phyloP scores from a whole-genome alignment of 2,329 filamentous ascomycete species.

The Aspergillus sp. region DNA sequence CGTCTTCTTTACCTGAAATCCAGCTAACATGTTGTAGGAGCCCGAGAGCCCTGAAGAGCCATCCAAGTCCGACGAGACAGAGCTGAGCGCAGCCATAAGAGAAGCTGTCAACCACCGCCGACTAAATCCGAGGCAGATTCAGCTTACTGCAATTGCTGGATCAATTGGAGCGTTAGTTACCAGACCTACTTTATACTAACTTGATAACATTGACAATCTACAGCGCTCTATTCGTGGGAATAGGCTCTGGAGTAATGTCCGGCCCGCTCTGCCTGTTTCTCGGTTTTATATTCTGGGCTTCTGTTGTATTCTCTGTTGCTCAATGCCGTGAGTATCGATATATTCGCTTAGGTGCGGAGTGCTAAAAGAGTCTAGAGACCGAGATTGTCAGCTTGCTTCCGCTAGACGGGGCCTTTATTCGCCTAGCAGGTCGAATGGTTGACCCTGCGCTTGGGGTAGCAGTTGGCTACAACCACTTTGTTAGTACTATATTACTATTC shows the following conservation, averaged over 20 bases:
- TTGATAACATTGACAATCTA: neutral
- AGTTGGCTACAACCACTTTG: slow-evolving; percentile 5
- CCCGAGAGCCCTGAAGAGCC: neutral
- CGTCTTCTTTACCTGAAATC: neutral
- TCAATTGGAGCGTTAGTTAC: neutral
- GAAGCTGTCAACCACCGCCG: neutral
- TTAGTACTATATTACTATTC: neutral
- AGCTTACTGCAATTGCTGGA: slow-evolving; percentile 3
- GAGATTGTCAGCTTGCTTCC: slow-evolving; percentile 4
- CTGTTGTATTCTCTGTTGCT: slow-evolving; percentile 1
- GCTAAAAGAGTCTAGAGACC: neutral
- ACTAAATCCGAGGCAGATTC: slow-evolving; percentile 1
- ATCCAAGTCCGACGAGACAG: neutral
- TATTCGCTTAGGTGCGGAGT: neutral
- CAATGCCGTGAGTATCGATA: neutral
- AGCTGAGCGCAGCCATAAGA: neutral
- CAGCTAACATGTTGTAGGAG: neutral
- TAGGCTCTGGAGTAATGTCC: slow-evolving; percentile 4
- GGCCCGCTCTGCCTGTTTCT: slow-evolving; percentile 1
- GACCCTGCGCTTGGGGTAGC: slow-evolving; percentile 2
- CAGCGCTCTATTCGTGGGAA: slow-evolving; percentile 3
- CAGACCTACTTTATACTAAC: neutral
- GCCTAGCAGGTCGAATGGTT: slow-evolving; percentile 3
- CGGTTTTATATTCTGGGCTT: slow-evolving; percentile 1
- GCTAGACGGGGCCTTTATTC: slow-evolving; percentile 1